Base-by-base conservation (phyloP, 805 yeast genomes). In the Debaryomyces maramus region DNA sequence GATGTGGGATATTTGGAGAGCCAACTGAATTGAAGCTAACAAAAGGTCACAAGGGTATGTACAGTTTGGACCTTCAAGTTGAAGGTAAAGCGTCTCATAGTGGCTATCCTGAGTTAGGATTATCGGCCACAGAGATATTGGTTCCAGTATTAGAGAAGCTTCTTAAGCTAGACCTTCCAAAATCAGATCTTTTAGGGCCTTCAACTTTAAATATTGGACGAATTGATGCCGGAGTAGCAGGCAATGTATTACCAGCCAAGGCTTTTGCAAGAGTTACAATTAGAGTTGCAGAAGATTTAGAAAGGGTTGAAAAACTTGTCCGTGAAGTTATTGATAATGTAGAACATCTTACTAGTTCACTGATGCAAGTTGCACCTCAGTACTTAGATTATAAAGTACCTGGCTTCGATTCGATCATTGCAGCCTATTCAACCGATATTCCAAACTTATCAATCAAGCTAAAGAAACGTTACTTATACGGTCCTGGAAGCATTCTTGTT, bases 21-120 rank as follows among this genome's bases (percentile, higher is more conserved):
- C 90, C 90, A 8, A 83, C 90, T 0, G 88, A 82, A 47, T 65
- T 75, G 53, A 80, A 78, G 50, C 64, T 83, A 15, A 87, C 85
- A 10, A 75, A 75, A 4, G 89, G 88, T 9, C 90, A 83, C 53
- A 83, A 83, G 58, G 88, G 88, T 11, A 61, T 70, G 26, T 74
- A 65, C 32, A 48, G 62, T 38, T 71, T 74, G 24, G 53, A 63
- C 4, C 43, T 80, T 18, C 44, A 55, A 13, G 77, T 73, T n/a
- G 48, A 53, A n/a, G 88, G 88, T 3, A 66, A 70, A 39, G 75
- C 86, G 2, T 63, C 80, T 3, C 89, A 83, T 53, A 77, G 83
- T 2, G 88, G 88, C 1, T 81, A 83, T 56, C 90, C 90, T 6
- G 76, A 82, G 34, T 63, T 79, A 28, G 89, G 89, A 3, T 58